A percentile compares a stretch with the other conserved stretches of the same genome.
Conservation (phyloP, 129 eudicot genomes). For the Tanacetum coccineum region DNA sequence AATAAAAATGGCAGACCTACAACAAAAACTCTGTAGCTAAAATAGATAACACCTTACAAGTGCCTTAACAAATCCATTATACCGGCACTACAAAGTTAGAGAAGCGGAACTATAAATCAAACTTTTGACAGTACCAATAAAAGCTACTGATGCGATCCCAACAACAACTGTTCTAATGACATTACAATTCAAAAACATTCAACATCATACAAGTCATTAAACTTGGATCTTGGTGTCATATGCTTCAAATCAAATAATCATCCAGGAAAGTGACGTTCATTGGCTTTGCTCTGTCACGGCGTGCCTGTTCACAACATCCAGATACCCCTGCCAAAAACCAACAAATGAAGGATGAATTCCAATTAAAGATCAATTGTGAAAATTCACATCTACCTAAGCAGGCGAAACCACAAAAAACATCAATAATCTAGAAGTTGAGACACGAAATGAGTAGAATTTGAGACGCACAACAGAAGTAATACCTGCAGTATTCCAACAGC, state of each 20-base stretch:
- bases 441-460: background rate
- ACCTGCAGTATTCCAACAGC: constrained; percentile 98
- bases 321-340: constrained; percentile 59
- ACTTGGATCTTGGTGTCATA: constrained; percentile 6
- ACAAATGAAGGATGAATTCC: background rate
- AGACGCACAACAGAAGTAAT: background rate
- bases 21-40: background rate
- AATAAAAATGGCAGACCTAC: background rate
- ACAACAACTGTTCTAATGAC: background rate
- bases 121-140: too few species aligned
- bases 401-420: too few species aligned
- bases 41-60: constrained; percentile 1
- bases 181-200: constrained; percentile 8
- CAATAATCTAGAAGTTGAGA: background rate
- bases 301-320: constrained; percentile 58
- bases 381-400: background rate
- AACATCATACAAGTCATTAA: background rate
- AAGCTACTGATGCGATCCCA: background rate
- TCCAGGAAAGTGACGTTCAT: constrained; percentile 5
- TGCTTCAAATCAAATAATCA: constrained; percentile 3
- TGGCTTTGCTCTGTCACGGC: constrained; percentile 12
- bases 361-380: too few species aligned
- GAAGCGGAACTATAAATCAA: too few species aligned
- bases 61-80: background rate
- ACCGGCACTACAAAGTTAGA: background rate